Base-by-base conservation (phyloP, 1,284 basidiomycete genomes). In the Porphyrellus sp. region DNA sequence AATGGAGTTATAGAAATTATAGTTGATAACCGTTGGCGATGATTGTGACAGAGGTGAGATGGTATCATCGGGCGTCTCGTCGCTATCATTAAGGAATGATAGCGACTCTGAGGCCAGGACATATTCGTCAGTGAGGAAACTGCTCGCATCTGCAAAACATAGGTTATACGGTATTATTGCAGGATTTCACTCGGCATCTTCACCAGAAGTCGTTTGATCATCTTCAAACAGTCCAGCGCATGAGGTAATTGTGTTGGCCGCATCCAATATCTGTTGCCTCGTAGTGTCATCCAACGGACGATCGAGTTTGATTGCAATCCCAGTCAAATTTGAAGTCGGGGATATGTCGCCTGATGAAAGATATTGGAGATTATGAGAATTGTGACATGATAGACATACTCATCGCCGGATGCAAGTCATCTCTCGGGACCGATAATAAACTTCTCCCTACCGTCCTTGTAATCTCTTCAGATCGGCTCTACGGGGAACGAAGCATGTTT, bases 391-490 rank as follows among this genome's bases (percentile, higher is more conserved):
- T 38, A 30, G 20, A 59, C 58, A 41, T 28, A 41, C 40, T 15
- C 1, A 31, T 13, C 8, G 43, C 33, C 30, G 46, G 23, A 34
- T 40, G 38, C 3, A 51, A 18, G 11, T 53, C 54, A 13, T 34
- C 30, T 13, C 4, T 5, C 2, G 53, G 31, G 5, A 59, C 31
- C 13, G 58, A 59, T 4, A 59, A 33, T 2, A 57, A 33, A 11
- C n/a, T 12, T 40, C 55, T 50, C 15, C 21, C 25, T n/a, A 40
- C 20, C 4, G n/a, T n/a, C 23, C 53, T 53, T n/a, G 24, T 15
- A 13, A 59, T 9, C 11, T 49, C 38, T 3, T 59, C 57, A 18
- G 53, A 59, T 23, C 35, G 46, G 15, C 20, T 53, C 58, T 48
- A 12, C 46, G 34, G 16, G 5, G 2, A 42, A 30, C n/a, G 23